Percentiles rank a stretch among this genome's conserved stretches.
Evolutionary conservation across 2,329 filamentous ascomycete genomes (phyloP).

Genomic region (Diaporthe ampelina): DNA sequence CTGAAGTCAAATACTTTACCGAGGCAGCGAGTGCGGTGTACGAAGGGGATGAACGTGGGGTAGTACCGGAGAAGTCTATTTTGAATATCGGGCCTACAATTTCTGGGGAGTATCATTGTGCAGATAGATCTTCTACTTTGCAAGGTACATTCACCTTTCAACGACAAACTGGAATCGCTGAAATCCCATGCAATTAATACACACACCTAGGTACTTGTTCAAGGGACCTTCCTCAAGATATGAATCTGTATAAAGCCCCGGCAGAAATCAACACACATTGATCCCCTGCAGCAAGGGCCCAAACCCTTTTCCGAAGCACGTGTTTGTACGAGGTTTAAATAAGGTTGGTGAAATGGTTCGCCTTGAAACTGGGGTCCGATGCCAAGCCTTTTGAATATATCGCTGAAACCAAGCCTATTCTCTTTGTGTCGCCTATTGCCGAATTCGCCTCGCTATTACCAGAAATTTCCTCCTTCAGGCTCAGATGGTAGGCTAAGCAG

Average conservation of each 20-base stretch:
- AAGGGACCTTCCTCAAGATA: no score
- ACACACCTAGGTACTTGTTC: no score
- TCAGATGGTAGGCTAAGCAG: not conserved
- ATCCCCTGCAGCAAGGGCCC: no score
- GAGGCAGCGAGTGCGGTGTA: not conserved
- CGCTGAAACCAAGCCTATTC: slow-evolving; percentile 4
- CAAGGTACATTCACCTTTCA: no score
- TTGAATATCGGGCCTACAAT: not conserved
- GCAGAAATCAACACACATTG: no score
- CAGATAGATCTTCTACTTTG: not conserved
- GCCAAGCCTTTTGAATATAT: not conserved
- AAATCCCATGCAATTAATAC: no score
- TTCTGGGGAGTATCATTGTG: not conserved
- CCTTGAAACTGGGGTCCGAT: not conserved
- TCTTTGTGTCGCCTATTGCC: not conserved
- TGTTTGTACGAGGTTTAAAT: not conserved
- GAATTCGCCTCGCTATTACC: no score
- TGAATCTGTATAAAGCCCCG: no score
- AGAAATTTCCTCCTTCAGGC: not conserved
- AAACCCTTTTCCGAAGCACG: not conserved
- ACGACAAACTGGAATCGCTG: no score
- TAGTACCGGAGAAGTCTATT: not conserved
- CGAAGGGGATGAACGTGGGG: not conserved
- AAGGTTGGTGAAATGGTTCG: not conserved
- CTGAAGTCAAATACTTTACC: not conserved